Evolutionary conservation across 768 basidiomycete genomes (phyloP), one percentile per base, ranked within the genome.

Genomic region (Clathrus columnatus): DNA sequence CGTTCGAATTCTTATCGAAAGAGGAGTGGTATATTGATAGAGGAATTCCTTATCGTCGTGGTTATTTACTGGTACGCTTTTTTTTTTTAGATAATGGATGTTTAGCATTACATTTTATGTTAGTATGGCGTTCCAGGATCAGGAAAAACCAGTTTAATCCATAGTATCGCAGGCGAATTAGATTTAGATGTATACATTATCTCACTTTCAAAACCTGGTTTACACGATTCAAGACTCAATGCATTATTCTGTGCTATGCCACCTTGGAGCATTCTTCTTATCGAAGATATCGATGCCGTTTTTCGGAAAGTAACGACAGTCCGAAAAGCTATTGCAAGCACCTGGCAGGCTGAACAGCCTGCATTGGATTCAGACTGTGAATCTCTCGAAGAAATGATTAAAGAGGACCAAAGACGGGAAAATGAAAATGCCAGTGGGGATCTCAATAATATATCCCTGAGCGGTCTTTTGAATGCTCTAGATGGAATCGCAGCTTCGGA

Each of bases 201-300:
- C 43, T 82, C 84, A 0, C 77, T 89, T 6, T 81, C 84, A 3
- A 77, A 79, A 18, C 60, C 68, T 14, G 80, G 81, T 7, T 65
- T 90, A 44, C 85, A 87, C 61, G 87, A 89, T 64, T 70, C 72
- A 1, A 65, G 69, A 7, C 75, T 88, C 23, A 75, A 72, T 51
- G 73, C 79, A 41, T 71, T 87, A 43, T 79, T 88, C 57, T 72
- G 76, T 7, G 71, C 73, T 1, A 73, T 89, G 1, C 87, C 88
- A n/a, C 75, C 81, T 55, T 74, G 75, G 60, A 87, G 83, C 61
- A 84, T 91, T 54, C 80, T 83, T 4, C 73, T 91, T 30, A 87
- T 91, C 80, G 87, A 91, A 65, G 89, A 91, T 64, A 84, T 91
- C 53, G 89, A 91, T 60, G 85, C 83, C 2, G 87, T 86, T 2